Base-by-base conservation (phyloP, 1,284 basidiomycete genomes). In the Moesziomyces antarcticus region DNA sequence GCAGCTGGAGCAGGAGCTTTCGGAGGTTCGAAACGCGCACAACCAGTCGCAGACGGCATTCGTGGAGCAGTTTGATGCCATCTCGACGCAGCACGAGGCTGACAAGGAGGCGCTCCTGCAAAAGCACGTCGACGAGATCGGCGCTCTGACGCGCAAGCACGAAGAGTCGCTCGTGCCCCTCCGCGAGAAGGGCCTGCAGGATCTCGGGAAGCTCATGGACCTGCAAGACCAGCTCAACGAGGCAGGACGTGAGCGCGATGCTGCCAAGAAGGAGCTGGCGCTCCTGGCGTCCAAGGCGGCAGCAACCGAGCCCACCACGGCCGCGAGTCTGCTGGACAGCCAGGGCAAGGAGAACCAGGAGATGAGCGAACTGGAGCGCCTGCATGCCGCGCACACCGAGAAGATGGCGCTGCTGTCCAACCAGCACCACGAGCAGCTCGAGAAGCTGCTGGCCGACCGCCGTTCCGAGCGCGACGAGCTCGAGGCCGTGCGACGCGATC, bases 311-410 rank as follows among this genome's bases (percentile, higher is more conserved):
- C 57, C 62, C 2, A 57, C 59, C n/a, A 56, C 66, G 0, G 62
- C 66, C 2, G 56, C 60, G 35, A 63, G 56, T 52, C 42, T 66
- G 44, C 56, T 66, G 10, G 59, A 66, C 21, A 48, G 55, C 3
- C 62, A 70, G 30, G 56, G 57, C 33, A 64, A 68, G 21, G 65
- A 71, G 56, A 63, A 60, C n/a, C 56, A 68, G 22, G 56, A 62
- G 47, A 61, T 64, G 61, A 64, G 42, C 45, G 73, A 76, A 46
- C 56, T 76, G 30, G 73, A 76, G 50, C 61, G 66, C 22, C 70
- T 76, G 18, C 69, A 76, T 41, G 62, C 57, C 5, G 73, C 73
- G 3, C 73, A 76, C 65, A 76, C 70, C 13, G 73, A 76, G 21
- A 73, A 70, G 54, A 57, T 67, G 8, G 55, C 63, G 8, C 53